Percentiles rank a stretch among this genome's conserved stretches.
Evolutionary conservation across 2,329 filamentous ascomycete genomes (phyloP).

Genomic region (Acephala macrosclerotiorum): DNA sequence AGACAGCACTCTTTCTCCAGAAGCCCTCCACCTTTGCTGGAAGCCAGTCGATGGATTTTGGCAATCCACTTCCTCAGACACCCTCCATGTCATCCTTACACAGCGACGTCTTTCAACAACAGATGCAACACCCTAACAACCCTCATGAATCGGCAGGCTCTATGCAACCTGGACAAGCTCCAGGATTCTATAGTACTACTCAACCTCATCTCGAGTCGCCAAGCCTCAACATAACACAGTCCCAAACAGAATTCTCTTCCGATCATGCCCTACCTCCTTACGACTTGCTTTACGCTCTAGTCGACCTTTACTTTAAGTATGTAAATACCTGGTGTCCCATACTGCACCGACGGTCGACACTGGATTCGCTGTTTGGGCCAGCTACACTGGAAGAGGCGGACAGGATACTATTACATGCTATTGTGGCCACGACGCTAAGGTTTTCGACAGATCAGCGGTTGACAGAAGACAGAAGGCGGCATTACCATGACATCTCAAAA

Average conservation of each 20-base stretch:
- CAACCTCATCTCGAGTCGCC: conserved; percentile 62
- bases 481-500: conserved; percentile 83
- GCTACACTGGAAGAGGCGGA: conserved; percentile 81
- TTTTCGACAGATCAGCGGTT: conserved; percentile 82
- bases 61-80: conserved; percentile 51
- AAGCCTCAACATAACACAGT: conserved; percentile 58
- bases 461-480: conserved; percentile 73
- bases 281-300: conserved; percentile 74
- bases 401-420: conserved; percentile 83
- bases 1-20: conserved; percentile 67
- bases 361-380: conserved; percentile 83
- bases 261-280: conserved; percentile 78
- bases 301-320: conserved; percentile 81
- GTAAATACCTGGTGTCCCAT: conserved; percentile 90
- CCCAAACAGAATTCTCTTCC: conserved; percentile 54
- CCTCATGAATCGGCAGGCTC: conserved; percentile 32
- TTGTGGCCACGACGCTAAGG: conserved; percentile 85
- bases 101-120: conserved; percentile 57
- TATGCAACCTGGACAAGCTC: conserved; percentile 35
- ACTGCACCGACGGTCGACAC: conserved; percentile 81
- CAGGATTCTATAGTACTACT: conserved; percentile 44
- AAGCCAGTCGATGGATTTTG: conserved; percentile 59
- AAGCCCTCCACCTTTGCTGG: conserved; percentile 60
- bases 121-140: conserved; percentile 46
- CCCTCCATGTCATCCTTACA: conserved; percentile 52